Evolutionary conservation across 441 rosid genomes (phyloP).

Genomic region (Populus tomentosa): DNA sequence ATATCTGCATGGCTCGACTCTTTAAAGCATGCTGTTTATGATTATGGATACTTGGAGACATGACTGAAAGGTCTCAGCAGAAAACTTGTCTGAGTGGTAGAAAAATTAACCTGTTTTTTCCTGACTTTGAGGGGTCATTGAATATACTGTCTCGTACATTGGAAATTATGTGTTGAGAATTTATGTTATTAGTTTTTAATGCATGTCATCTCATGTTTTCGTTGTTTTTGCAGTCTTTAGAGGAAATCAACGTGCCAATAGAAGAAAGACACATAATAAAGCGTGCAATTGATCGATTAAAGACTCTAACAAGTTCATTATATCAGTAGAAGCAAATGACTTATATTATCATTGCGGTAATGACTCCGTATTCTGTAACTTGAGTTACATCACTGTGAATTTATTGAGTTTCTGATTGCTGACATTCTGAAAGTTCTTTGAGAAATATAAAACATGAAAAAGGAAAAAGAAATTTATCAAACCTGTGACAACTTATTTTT

Average conservation of each 20-base stretch:
- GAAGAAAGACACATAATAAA: conserved; percentile 60
- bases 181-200: background rate
- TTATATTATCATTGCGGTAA: background rate
- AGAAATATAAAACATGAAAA: background rate
- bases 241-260: conserved; percentile 36
- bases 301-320: conserved; percentile 28
- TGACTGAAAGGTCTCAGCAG: background rate
- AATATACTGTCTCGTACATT: background rate
- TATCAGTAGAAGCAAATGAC: conserved; percentile 3
- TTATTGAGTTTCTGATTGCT: background rate
- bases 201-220: conserved; percentile 4
- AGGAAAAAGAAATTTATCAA: background rate
- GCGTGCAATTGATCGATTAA: conserved; percentile 39
- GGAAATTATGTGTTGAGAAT: background rate
- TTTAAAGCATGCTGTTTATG: background rate
- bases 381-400: background rate
- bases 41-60: background rate
- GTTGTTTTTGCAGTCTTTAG: conserved; percentile 40
- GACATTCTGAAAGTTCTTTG: background rate
- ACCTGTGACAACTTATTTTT: background rate
- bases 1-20: background rate
- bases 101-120: background rate
- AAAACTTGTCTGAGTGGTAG: background rate
- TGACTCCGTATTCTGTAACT: background rate
- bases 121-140: background rate